Conservation (phyloP, 2,329 filamentous ascomycete species). For the Berkeleyomyces rouxiae region DNA sequence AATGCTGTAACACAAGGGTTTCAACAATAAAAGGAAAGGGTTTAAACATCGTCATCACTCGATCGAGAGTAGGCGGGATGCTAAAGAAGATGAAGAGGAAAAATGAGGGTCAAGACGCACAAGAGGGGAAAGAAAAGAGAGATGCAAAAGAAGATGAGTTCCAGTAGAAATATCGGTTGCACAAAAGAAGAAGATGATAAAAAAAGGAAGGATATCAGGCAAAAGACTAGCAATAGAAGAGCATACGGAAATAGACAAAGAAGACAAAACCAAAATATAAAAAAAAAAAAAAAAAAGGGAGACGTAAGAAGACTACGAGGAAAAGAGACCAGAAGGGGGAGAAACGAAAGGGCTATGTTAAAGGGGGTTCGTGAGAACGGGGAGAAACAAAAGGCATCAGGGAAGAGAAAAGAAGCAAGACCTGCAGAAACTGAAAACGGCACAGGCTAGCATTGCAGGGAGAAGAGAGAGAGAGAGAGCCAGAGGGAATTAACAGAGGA, state of each 20-base stretch:
- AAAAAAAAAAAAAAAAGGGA: neutral
- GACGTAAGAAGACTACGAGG: neutral
- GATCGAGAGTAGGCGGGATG: neutral
- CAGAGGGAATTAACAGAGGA: no score
- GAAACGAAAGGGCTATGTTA: neutral
- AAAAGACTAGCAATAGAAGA: neutral
- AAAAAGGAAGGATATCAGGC: neutral
- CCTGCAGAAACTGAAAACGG: neutral
- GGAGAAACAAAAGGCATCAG: neutral
- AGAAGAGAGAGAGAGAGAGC: neutral
- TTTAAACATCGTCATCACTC: neutral
- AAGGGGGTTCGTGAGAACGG: neutral
- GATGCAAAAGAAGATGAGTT: neutral
- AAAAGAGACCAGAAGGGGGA: neutral
- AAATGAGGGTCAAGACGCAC: constrained; percentile 10
- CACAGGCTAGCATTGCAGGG: neutral
- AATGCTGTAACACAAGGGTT: neutral
- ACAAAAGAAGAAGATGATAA: neutral
- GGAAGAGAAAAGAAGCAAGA: neutral
- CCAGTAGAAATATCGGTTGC: neutral
- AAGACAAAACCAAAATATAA: neutral
- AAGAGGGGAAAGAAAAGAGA: neutral
- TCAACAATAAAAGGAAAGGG: neutral
- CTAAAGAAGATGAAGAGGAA: constrained; percentile 15
- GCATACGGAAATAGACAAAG: neutral